Percentiles rank a stretch among this genome's conserved stretches.
phyloP scores from a whole-genome alignment of 768 basidiomycete genomes.

The Piloderma croceum region DNA sequence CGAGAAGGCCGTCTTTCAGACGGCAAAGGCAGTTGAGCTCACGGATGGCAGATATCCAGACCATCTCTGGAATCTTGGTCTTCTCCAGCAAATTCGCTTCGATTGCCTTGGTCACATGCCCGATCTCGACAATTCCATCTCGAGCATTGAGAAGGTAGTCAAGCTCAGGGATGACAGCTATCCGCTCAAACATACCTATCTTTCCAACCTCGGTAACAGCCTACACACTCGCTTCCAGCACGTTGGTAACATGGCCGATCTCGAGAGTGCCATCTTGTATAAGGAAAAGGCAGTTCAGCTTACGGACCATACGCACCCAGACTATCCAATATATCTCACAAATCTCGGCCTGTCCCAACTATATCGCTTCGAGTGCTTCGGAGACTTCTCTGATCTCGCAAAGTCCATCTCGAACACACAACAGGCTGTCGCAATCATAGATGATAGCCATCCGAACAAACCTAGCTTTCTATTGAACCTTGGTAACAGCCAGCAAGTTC shows the following conservation, averaged over 20 bases:
- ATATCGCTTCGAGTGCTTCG: background rate
- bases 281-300: background rate
- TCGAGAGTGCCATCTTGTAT: background rate
- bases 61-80: conserved; percentile 7
- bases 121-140: conserved; percentile 5
- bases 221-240: background rate
- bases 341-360: background rate
- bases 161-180: background rate
- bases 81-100: conserved; percentile 2
- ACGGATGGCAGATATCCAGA: conserved; percentile 9
- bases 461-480: background rate
- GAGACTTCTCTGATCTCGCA: background rate
- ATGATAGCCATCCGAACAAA: background rate
- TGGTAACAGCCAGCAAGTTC: background rate
- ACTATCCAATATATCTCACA: background rate
- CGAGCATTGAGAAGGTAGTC: background rate
- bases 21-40: conserved; percentile 4
- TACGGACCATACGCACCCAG: background rate
- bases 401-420: background rate
- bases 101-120: conserved; percentile 2
- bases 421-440: background rate
- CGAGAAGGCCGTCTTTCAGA: conserved; percentile 3
- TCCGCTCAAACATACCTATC: background rate
- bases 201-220: background rate
- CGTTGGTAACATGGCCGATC: background rate